These are phyloP conservation scores for Fusarium clavum DNA, from an alignment of 2,329 filamentous ascomycete species.

Conservation along the genomic window DNA sequence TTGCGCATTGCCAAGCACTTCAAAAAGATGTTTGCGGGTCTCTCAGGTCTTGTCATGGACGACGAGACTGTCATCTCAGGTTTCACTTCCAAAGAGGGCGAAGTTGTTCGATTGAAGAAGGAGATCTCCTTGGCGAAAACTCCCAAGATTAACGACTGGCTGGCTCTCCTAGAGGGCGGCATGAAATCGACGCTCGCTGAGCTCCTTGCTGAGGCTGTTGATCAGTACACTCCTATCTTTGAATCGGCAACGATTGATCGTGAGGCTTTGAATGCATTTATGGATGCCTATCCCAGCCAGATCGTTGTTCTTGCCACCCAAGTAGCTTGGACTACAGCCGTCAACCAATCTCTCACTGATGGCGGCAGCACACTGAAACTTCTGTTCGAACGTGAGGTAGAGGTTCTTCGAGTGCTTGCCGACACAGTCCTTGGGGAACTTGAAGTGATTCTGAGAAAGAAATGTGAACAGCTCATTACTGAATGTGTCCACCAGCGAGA, in stretches of 20 bases:
- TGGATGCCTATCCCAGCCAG: slow-evolving; percentile 87
- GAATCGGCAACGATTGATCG: slow-evolving; percentile 76
- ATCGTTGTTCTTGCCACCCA: slow-evolving; percentile 96
- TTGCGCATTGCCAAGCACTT: slow-evolving; percentile 97
- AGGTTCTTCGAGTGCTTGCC: slow-evolving; percentile 86
- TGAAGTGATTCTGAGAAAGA: slow-evolving; percentile 87
- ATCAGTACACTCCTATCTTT: slow-evolving; percentile 84
- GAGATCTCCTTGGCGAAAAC: slow-evolving; percentile 93
- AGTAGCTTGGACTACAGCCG: slow-evolving; percentile 89
- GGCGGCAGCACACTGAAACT: slow-evolving; percentile 76
- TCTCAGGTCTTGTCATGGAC: slow-evolving; percentile 90
- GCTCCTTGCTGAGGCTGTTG: slow-evolving; percentile 85
- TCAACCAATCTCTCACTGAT: slow-evolving; percentile 79
- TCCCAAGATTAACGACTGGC: slow-evolving; percentile 98
- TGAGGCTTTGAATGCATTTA: slow-evolving; percentile 79
- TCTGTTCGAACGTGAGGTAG: slow-evolving; percentile 84
- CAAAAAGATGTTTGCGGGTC: slow-evolving; percentile 99
- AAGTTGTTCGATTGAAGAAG: slow-evolving; percentile 86
- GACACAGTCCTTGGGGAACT: slow-evolving; percentile 91
- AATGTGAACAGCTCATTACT: slow-evolving; percentile 98
- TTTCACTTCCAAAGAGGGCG: slow-evolving; percentile 95
- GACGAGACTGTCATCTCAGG: slow-evolving; percentile 90
- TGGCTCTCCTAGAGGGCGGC: slow-evolving; percentile 88
- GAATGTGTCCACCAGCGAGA: slow-evolving; percentile 99
- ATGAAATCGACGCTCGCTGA: slow-evolving; percentile 97